Evolutionary conservation across 192 early-diverging fungal species (phyloP), one percentile per base, ranked within the genome.

Genomic region (Entrophospora sp.): DNA sequence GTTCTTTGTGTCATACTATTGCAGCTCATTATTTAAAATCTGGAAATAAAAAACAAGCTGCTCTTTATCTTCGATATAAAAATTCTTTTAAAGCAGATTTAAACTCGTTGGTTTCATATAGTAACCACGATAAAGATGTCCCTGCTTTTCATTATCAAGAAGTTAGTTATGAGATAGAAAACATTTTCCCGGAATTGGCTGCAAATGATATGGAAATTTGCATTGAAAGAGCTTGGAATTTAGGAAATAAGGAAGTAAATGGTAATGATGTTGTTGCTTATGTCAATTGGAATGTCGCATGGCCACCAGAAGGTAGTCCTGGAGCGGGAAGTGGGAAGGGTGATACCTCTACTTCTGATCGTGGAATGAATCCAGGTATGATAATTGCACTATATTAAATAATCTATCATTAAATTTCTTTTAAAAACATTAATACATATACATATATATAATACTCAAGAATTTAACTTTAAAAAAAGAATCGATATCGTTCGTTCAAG

Each of bases 201-300:
- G 31, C 72, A 10, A 88, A 90, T 55, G 86, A 90, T 42, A 70
- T 90, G 74, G 83, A 85, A 24, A 64, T 92, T 8, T 58, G 69
- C 6, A 79, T 92, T 30, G 71, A 80, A 16, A 60, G 77, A 16
- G 89, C 80, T 1, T 77, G 68, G 48, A 82, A 86, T 63, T 40
- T 90, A 27, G 73, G 70, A 5, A 78, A 69, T 2, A 70, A 77
- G 64, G 84, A 81, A 18, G 77, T 87, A 0, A 70, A 76, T 12
- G 58, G 71, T 10, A 64, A 71, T 55, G 82, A 86, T 44, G 72
- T 92, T 45, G 86, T 89, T 7, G 76, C 79, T 7, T 86, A 77
- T 67, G 87, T 90, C 7, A 61, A 66, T 12, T 92, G 79, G 79
- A 88, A 92, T 73, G 48, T 89, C 12, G 89, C 88, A n/a, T 89